Percentiles rank a stretch among this genome's conserved stretches.
Conservation (phyloP, 2,329 filamentous ascomycete species). For the Simplicillium sp. region DNA sequence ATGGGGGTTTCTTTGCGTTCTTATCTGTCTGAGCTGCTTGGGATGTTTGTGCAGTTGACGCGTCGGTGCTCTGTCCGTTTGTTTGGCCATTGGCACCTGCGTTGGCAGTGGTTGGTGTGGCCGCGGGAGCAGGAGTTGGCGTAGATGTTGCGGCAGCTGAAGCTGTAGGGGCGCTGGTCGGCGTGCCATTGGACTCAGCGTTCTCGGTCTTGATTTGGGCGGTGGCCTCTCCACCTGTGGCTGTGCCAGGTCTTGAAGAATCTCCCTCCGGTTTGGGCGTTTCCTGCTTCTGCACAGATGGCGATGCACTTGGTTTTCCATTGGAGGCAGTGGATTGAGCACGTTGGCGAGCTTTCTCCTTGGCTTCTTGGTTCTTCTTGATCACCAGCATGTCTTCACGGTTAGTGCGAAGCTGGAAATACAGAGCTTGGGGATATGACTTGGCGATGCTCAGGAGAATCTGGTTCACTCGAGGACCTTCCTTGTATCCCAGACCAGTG, state of each 20-base stretch:
- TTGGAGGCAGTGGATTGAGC: slow-evolving; percentile 34
- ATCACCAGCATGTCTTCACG: slow-evolving; percentile 89
- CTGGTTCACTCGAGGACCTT: slow-evolving; percentile 75
- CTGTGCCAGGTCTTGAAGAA: slow-evolving; percentile 40
- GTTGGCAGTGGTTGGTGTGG: not conserved
- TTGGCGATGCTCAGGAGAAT: slow-evolving; percentile 93
- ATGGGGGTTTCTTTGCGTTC: slow-evolving; percentile 66
- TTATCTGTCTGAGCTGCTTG: slow-evolving; percentile 11
- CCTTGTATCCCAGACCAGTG: slow-evolving; percentile 82
- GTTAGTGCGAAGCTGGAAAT: slow-evolving; percentile 89
- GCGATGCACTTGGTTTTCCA: slow-evolving; percentile 35
- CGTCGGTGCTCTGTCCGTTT: too few relatives aligned
- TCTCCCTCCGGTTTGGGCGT: slow-evolving; percentile 24
- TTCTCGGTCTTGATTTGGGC: slow-evolving; percentile 35
- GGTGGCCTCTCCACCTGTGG: slow-evolving; percentile 31
- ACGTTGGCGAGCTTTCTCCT: slow-evolving; percentile 50
- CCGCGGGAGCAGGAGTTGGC: slow-evolving; percentile 15
- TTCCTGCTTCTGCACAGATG: slow-evolving; percentile 45
- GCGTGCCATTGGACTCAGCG: slow-evolving; percentile 20
- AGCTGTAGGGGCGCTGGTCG: slow-evolving; percentile 11
- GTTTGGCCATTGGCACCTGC: not conserved
- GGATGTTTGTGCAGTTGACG: slow-evolving; percentile 9
- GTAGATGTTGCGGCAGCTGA: slow-evolving; percentile 12
- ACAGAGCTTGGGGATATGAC: slow-evolving; percentile 88
- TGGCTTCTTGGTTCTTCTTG: slow-evolving; percentile 77